Percentiles rank a stretch among this genome's conserved stretches.
phyloP scores from a whole-genome alignment of 371 early-diverging fungal genomes.

The Actinomucor elegans region DNA sequence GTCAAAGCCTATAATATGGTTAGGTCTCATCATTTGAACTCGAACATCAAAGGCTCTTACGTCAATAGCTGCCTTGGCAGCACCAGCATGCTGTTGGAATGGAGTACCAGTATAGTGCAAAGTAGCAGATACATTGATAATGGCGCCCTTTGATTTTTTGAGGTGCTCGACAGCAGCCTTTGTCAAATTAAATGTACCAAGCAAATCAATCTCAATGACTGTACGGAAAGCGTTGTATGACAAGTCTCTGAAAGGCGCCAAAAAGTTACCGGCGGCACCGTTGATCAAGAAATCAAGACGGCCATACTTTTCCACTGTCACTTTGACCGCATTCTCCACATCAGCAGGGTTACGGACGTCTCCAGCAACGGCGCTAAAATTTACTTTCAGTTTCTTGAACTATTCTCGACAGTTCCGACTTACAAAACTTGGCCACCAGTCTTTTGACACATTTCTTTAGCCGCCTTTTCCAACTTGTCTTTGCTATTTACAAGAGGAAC shows the following conservation, averaged over 20 bases:
- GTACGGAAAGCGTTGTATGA: slow-evolving; percentile 78
- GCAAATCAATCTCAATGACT: slow-evolving; percentile 54
- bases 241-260: slow-evolving; percentile 65
- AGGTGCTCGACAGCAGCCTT: slow-evolving; percentile 74
- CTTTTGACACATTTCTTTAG: slow-evolving; percentile 60
- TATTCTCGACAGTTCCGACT: too few relatives aligned
- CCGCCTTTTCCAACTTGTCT: slow-evolving; percentile 67
- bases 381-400: too few relatives aligned
- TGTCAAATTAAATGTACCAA: slow-evolving; percentile 72
- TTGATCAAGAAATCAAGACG: slow-evolving; percentile 66
- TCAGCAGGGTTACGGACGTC: slow-evolving; percentile 69
- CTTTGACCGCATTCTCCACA: slow-evolving; percentile 62
- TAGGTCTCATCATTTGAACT: too few relatives aligned
- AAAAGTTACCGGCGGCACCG: slow-evolving; percentile 81
- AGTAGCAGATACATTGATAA: slow-evolving; percentile 71
- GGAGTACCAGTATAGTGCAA: slow-evolving; percentile 63
- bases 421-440: slow-evolving; percentile 60
- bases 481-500: slow-evolving; percentile 20
- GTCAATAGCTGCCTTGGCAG: slow-evolving; percentile 49
- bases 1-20: slow-evolving; percentile 50
- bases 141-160: slow-evolving; percentile 66
- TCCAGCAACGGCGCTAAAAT: slow-evolving; percentile 51
- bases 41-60: slow-evolving; percentile 15
- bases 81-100: slow-evolving; percentile 55
- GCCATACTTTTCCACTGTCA: slow-evolving; percentile 65